Evolutionary conservation across 768 basidiomycete genomes (phyloP).

Genomic region (Kwoniella sp.): DNA sequence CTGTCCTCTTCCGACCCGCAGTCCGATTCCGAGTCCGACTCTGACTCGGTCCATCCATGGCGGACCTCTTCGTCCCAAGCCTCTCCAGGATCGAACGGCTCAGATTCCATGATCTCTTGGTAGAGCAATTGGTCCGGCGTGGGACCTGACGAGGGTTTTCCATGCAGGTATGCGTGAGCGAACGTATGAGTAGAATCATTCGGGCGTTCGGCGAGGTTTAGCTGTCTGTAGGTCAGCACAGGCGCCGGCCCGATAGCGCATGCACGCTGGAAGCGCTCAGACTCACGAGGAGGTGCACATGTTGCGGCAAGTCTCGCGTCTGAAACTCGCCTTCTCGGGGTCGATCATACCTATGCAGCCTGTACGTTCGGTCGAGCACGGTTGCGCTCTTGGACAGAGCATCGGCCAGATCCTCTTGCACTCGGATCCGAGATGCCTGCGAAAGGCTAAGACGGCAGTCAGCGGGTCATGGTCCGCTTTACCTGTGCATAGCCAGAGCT

Average conservation of each 20-base stretch:
- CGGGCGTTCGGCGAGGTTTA: conserved; percentile 26
- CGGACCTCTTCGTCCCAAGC: conserved; percentile 33
- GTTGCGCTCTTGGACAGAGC: conserved; percentile 22
- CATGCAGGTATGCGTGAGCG: conserved; percentile 24
- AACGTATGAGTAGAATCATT: conserved; percentile 17
- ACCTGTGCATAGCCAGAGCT: not conserved
- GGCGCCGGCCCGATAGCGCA: not conserved
- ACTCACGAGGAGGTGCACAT: conserved; percentile 36
- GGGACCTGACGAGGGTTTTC: conserved; percentile 9
- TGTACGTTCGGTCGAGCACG: conserved; percentile 6
- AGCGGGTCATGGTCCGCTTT: not conserved
- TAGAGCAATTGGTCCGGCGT: conserved; percentile 37
- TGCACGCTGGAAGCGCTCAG: not conserved
- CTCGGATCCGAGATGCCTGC: conserved; percentile 20
- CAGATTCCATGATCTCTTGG: conserved; percentile 31
- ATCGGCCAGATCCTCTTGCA: conserved; percentile 34
- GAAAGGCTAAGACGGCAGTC: conserved; percentile 6
- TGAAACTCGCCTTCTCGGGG: conserved; percentile 30
- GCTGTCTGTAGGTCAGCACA: conserved; percentile 8
- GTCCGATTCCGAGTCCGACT: conserved; percentile 5
- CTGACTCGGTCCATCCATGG: conserved; percentile 36
- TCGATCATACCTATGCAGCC: not conserved
- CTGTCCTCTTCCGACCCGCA: not conserved
- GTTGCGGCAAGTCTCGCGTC: conserved; percentile 35
- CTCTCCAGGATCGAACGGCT: conserved; percentile 33